Evolutionary conservation across 2,329 filamentous ascomycete species (phyloP).

Genomic region (Nothophaeocryptopus gaeumannii): DNA sequence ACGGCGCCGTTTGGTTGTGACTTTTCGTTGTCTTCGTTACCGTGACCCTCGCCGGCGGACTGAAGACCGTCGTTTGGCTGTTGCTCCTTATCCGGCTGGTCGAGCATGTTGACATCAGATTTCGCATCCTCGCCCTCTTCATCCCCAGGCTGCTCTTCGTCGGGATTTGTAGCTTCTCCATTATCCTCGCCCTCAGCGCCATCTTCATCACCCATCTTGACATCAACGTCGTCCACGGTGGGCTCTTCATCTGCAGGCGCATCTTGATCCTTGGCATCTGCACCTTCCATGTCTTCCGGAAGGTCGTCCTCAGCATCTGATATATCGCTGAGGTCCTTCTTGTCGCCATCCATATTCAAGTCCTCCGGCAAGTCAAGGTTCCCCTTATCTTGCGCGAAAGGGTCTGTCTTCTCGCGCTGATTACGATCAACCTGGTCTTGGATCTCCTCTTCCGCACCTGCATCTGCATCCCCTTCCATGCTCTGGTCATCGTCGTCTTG

Average conservation of each 20-base stretch:
- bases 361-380: slow-evolving; percentile 82
- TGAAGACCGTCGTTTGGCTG: slow-evolving; percentile 47
- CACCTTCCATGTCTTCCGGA: slow-evolving; percentile 23
- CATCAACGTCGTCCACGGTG: slow-evolving; percentile 20
- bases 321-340: slow-evolving; percentile 50
- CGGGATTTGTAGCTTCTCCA: slow-evolving; percentile 27
- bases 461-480: slow-evolving; percentile 50
- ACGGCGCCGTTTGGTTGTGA: slow-evolving; percentile 38
- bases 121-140: slow-evolving; percentile 39
- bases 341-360: slow-evolving; percentile 73
- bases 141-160: slow-evolving; percentile 37
- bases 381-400: slow-evolving; percentile 77
- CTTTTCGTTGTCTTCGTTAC: slow-evolving; percentile 42
- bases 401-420: slow-evolving; percentile 64
- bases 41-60: slow-evolving; percentile 42
- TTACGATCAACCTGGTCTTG: slow-evolving; percentile 64
- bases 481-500: slow-evolving; percentile 56
- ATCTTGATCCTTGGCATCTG: slow-evolving; percentile 16
- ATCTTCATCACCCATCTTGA: slow-evolving; percentile 23
- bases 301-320: slow-evolving; percentile 37
- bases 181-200: slow-evolving; percentile 25
- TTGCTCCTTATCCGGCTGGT: slow-evolving; percentile 35
- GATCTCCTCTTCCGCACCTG: slow-evolving; percentile 20
- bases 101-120: slow-evolving; percentile 44
- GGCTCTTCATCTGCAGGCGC: slow-evolving; percentile 16